phyloP scores from a whole-genome alignment of 2,329 filamentous ascomycete species.

The Botryotinia calthae region DNA sequence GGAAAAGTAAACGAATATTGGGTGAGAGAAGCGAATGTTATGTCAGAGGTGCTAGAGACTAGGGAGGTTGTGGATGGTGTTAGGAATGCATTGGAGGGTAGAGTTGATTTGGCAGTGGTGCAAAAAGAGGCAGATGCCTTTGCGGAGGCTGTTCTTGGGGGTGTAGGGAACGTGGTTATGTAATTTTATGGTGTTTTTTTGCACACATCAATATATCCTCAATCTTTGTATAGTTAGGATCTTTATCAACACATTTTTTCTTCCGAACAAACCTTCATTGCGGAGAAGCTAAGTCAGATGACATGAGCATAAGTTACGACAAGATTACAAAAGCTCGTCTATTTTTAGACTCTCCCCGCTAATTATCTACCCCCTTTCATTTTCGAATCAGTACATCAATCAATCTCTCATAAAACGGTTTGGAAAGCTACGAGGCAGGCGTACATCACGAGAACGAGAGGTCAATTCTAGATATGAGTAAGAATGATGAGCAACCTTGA shows the following conservation, averaged over 20 bases:
- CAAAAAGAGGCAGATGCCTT: conserved; percentile 63
- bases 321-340: not conserved
- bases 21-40: conserved; percentile 70
- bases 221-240: not conserved
- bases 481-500: no score
- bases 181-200: not conserved
- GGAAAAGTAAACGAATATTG: conserved; percentile 70
- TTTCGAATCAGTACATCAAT: no score
- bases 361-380: not conserved
- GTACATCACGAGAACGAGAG: not conserved
- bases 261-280: not conserved
- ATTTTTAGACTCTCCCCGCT: not conserved
- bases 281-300: not conserved
- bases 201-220: not conserved
- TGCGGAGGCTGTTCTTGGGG: conserved; percentile 44
- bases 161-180: not conserved
- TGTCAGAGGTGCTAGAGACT: conserved; percentile 75
- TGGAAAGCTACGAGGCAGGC: not conserved
- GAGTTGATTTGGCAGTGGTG: conserved; percentile 61
- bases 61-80: conserved; percentile 70
- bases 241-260: not conserved
- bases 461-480: no score
- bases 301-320: not conserved
- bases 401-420: no score
- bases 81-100: conserved; percentile 62